Conservation (phyloP, 495 filamentous ascomycete species). For the Penicillium herquei region DNA sequence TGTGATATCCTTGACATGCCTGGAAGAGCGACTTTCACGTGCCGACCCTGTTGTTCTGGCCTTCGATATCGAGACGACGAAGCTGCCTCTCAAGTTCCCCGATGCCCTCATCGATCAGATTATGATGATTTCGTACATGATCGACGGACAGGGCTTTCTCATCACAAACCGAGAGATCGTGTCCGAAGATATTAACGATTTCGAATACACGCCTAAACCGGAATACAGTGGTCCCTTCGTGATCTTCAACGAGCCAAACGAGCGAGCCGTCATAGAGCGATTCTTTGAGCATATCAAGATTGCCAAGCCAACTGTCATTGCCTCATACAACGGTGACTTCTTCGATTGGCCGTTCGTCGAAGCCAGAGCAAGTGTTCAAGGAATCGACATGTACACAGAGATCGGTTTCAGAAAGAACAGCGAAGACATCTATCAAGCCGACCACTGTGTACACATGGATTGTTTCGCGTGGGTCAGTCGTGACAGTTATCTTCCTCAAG, state of each 20-base stretch:
- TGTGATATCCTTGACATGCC: slow-evolving; percentile 70
- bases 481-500: slow-evolving; percentile 96
- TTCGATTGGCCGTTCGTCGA: slow-evolving; percentile 99
- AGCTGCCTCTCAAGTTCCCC: slow-evolving; percentile 96
- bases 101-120: slow-evolving; percentile 93
- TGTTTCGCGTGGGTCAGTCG: slow-evolving; percentile 98
- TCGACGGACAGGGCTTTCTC: slow-evolving; percentile 95
- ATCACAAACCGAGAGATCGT: slow-evolving; percentile 99
- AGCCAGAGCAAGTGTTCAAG: slow-evolving; percentile 82
- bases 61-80: slow-evolving; percentile 98
- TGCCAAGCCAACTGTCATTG: slow-evolving; percentile 91
- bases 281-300: slow-evolving; percentile 97
- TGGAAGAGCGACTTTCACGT: slow-evolving; percentile 84
- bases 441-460: slow-evolving; percentile 97
- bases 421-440: slow-evolving; percentile 93
- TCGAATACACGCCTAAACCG: slow-evolving; percentile 96
- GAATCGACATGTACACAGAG: slow-evolving; percentile 99
- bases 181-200: slow-evolving; percentile 95
- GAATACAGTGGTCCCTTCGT: slow-evolving; percentile 94
- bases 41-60: slow-evolving; percentile 96
- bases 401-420: slow-evolving; percentile 94
- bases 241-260: slow-evolving; percentile 97
- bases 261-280: slow-evolving; percentile 80
- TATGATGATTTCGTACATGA: slow-evolving; percentile 99
- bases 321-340: slow-evolving; percentile 99